phyloP scores from a whole-genome alignment of 176 grass and related monocot species.

The Echinochloa phyllopogon region DNA sequence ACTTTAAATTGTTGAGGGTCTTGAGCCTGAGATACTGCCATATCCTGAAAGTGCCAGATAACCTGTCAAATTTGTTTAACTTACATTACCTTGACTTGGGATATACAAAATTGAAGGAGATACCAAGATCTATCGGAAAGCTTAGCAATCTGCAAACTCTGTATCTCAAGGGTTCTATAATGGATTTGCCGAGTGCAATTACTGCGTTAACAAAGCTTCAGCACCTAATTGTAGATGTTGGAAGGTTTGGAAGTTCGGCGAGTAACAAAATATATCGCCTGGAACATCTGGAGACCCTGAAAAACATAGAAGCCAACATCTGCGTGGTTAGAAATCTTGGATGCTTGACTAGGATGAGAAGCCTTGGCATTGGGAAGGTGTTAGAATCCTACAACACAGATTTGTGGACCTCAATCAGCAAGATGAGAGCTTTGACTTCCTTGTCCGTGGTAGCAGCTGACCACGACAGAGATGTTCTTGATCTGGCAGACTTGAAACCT shows the following conservation, averaged over 20 bases:
- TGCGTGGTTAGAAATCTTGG: constrained; percentile 23
- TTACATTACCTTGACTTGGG: constrained; percentile 48
- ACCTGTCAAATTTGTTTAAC: constrained; percentile 47
- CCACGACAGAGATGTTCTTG: constrained; percentile 31
- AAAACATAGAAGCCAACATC: constrained; percentile 28
- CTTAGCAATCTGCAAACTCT: constrained; percentile 52
- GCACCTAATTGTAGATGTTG: constrained; percentile 33
- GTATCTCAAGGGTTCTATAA: constrained; percentile 40
- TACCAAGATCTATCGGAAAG: constrained; percentile 45
- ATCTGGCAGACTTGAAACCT: constrained; percentile 17
- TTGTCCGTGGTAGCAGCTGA: constrained; percentile 29
- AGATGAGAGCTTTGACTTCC: constrained; percentile 36
- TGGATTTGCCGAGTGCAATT: constrained; percentile 38
- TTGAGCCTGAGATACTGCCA: constrained; percentile 31
- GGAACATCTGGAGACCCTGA: constrained; percentile 38
- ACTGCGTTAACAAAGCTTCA: constrained; percentile 47
- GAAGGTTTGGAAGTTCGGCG: neutral
- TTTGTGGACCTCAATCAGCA: constrained; percentile 48
- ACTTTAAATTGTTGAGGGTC: constrained; percentile 52
- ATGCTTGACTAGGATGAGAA: constrained; percentile 36
- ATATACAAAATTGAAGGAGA: constrained; percentile 38
- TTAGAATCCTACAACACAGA: constrained; percentile 15
- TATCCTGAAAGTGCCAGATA: constrained; percentile 46
- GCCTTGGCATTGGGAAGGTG: constrained; percentile 37
- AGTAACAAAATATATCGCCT: constrained; percentile 11